These are phyloP conservation scores for Verticillium klebahnii DNA, from an alignment of 2,329 filamentous ascomycete species.

Conservation along the genomic window DNA sequence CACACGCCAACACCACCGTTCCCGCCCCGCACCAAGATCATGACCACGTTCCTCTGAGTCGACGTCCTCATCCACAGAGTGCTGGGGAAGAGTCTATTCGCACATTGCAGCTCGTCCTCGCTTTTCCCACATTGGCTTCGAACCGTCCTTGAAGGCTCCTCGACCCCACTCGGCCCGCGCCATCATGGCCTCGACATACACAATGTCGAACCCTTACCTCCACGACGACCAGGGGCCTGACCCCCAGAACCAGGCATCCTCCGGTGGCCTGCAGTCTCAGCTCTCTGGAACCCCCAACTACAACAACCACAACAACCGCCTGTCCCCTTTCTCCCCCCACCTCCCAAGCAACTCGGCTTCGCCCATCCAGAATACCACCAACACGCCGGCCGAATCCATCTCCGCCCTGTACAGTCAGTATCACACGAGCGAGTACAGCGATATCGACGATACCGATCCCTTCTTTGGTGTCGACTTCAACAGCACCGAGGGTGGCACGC, in stretches of 20 bases:
- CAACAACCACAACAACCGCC: slow-evolving; percentile 30
- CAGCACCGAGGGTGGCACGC: slow-evolving; percentile 32
- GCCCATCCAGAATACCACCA: slow-evolving; percentile 28
- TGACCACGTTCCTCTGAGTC: background rate
- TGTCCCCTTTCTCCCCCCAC: slow-evolving; percentile 40
- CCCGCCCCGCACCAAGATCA: background rate
- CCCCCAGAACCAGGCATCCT: slow-evolving; percentile 24
- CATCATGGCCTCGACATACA: slow-evolving; percentile 40
- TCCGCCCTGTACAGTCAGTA: slow-evolving; percentile 39
- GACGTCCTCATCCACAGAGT: background rate
- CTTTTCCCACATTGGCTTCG: background rate
- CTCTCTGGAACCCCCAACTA: slow-evolving; percentile 26
- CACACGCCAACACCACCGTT: background rate
- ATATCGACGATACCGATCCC: slow-evolving; percentile 39
- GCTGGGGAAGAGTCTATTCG: background rate
- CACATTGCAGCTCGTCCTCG: background rate
- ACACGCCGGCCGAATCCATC: slow-evolving; percentile 47
- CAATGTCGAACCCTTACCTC: slow-evolving; percentile 33
- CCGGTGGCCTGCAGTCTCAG: slow-evolving; percentile 15
- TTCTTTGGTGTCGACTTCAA: slow-evolving; percentile 48
- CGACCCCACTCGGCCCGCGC: background rate
- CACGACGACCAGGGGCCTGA: slow-evolving; percentile 25
- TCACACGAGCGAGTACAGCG: slow-evolving; percentile 45
- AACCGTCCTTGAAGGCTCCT: background rate
- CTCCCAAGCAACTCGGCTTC: slow-evolving; percentile 33